These are phyloP conservation scores for Tulasnella sp. DNA, from an alignment of 768 basidiomycete species.

Conservation along the genomic window DNA sequence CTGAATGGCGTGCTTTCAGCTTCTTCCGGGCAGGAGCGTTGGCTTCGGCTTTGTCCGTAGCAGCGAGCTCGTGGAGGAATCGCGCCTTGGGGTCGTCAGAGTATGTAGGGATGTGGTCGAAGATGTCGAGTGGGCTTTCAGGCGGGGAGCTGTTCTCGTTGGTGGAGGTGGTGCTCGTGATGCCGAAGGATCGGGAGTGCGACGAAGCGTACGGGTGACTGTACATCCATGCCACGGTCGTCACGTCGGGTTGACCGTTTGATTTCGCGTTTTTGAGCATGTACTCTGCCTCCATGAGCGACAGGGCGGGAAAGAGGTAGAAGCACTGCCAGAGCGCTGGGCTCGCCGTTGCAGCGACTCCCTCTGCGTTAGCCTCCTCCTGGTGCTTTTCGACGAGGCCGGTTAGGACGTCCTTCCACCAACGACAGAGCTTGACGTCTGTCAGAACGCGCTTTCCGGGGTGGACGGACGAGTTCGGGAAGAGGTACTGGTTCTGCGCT, in stretches of 20 bases:
- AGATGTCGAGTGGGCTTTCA: conserved; percentile 38
- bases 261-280: conserved; percentile 40
- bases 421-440: conserved; percentile 74
- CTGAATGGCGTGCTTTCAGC: background rate
- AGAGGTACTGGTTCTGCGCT: conserved; percentile 86
- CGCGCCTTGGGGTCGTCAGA: conserved; percentile 96
- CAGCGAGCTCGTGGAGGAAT: conserved; percentile 85
- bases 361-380: background rate
- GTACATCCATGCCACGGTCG: conserved; percentile 53
- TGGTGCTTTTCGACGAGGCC: conserved; percentile 30
- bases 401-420: conserved; percentile 81
- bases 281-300: conserved; percentile 56
- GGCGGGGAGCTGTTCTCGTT: conserved; percentile 35
- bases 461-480: conserved; percentile 74
- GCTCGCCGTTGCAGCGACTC: background rate
- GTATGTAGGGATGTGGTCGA: conserved; percentile 76
- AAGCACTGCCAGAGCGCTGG: conserved; percentile 32
- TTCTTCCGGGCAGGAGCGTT: conserved; percentile 13
- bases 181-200: conserved; percentile 32
- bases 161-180: conserved; percentile 42
- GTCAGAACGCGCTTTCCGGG: conserved; percentile 61
- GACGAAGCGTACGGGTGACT: conserved; percentile 58
- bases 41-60: conserved; percentile 33
- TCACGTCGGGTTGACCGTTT: conserved; percentile 15
- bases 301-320: conserved; percentile 65